A percentile compares a stretch with the other conserved stretches of the same genome.
Evolutionary conservation across 2,329 filamentous ascomycete genomes (phyloP).

Genomic region (Coniochaeta ligniaria): DNA sequence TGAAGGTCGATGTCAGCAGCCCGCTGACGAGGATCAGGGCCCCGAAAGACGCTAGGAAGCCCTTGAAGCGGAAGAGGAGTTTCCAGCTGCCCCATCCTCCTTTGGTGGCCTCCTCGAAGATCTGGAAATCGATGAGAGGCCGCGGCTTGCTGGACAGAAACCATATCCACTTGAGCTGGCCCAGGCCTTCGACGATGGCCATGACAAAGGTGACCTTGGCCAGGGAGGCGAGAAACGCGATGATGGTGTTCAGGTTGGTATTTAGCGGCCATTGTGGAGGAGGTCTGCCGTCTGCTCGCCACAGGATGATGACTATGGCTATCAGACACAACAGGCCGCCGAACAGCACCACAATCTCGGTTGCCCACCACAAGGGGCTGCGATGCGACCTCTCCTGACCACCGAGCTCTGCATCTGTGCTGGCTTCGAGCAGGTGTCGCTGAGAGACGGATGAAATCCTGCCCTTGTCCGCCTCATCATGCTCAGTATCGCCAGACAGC

Average conservation of each 20-base stretch:
- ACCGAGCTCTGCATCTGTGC: not conserved
- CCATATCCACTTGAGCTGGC: slow-evolving; percentile 19
- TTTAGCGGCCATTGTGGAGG: slow-evolving; percentile 15
- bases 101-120: slow-evolving; percentile 14
- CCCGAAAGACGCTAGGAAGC: slow-evolving; percentile 10
- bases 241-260: slow-evolving; percentile 19
- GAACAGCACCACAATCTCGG: not conserved
- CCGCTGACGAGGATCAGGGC: slow-evolving; percentile 13
- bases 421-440: not conserved
- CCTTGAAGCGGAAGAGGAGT: slow-evolving; percentile 10
- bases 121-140: slow-evolving; percentile 13
- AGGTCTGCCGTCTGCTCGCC: slow-evolving; percentile 11
- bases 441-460: not conserved
- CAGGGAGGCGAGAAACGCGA: slow-evolving; percentile 18
- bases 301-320: slow-evolving; percentile 8
- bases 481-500: not conserved
- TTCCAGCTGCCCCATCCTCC: slow-evolving; percentile 12
- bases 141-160: slow-evolving; percentile 7
- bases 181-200: slow-evolving; percentile 16
- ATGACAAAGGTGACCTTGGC: slow-evolving; percentile 15
- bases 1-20: slow-evolving; percentile 13
- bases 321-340: not conserved
- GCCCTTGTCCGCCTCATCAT: not conserved
- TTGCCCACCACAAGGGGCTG: not conserved
- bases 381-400: not conserved